Conservation (phyloP, 768 basidiomycete genomes). For the Pleurotus sapidus region DNA sequence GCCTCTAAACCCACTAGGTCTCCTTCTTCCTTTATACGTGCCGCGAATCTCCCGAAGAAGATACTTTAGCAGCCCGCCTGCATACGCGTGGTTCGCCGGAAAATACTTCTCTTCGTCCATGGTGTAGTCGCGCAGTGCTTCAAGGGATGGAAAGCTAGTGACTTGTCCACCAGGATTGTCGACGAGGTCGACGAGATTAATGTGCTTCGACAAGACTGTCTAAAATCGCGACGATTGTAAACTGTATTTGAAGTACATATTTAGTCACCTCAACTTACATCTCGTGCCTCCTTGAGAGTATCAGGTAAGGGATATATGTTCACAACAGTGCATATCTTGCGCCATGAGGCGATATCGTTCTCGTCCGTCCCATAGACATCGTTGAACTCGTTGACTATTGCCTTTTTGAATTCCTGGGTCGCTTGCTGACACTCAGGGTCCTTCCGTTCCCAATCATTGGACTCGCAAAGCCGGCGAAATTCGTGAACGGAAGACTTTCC, state of each 20-base stretch:
- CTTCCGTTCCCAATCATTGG: slow-evolving; percentile 10
- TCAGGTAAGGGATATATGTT: slow-evolving; percentile 25
- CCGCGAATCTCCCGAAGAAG: slow-evolving; percentile 26
- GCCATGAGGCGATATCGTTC: slow-evolving; percentile 25
- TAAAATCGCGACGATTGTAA: slow-evolving; percentile 5
- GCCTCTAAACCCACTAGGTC: background rate
- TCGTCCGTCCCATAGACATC: slow-evolving; percentile 28
- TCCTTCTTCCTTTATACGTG: background rate
- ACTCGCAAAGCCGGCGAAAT: slow-evolving; percentile 15
- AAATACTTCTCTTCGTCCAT: slow-evolving; percentile 21
- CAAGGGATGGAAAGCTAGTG: slow-evolving; percentile 20
- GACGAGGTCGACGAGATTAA: slow-evolving; percentile 38
- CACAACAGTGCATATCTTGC: slow-evolving; percentile 22
- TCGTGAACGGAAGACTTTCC: slow-evolving; percentile 6
- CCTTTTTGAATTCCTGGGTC: slow-evolving; percentile 20
- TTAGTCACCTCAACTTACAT: slow-evolving; percentile 16
- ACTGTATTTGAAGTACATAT: no score
- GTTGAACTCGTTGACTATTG: slow-evolving; percentile 30
- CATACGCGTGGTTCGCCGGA: slow-evolving; percentile 25
- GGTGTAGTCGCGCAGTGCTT: slow-evolving; percentile 29
- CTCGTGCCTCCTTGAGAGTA: slow-evolving; percentile 18
- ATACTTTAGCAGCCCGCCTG: slow-evolving; percentile 26
- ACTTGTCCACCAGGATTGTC: slow-evolving; percentile 15
- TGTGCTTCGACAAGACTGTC: slow-evolving; percentile 26
- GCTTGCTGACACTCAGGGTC: slow-evolving; percentile 13